These are phyloP conservation scores for Phytopythium litorale DNA, from an alignment of 352 stramenopile species.

Conservation along the genomic window DNA sequence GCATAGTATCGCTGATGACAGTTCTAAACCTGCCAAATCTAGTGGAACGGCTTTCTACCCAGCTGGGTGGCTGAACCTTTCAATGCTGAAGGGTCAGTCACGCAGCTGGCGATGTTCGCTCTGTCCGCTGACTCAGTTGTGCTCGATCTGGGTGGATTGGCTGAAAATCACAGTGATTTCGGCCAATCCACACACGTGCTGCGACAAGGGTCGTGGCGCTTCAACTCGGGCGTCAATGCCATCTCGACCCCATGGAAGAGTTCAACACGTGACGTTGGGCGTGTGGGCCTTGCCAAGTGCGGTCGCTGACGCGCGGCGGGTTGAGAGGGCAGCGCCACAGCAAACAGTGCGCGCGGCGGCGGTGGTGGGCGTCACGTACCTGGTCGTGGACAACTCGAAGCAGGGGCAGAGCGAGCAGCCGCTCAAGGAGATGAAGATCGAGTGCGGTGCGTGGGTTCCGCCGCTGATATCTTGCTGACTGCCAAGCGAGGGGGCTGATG, in stretches of 20 bases:
- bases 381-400: conserved; percentile 37
- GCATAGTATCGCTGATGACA: too few relatives aligned
- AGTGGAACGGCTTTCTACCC: too few relatives aligned
- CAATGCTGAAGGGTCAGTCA: too few relatives aligned
- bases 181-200: too few relatives aligned
- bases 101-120: too few relatives aligned
- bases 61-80: too few relatives aligned
- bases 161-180: too few relatives aligned
- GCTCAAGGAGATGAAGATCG: conserved; percentile 62
- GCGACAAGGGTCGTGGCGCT: too few relatives aligned
- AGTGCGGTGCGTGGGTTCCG: conserved; percentile 32
- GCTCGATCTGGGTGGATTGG: too few relatives aligned
- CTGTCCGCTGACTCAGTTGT: too few relatives aligned
- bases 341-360: conserved; percentile 24
- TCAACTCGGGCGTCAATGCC: not conserved
- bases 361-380: conserved; percentile 42
- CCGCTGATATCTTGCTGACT: too few relatives aligned
- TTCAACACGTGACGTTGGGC: not conserved
- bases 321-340: conserved; percentile 9
- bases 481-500: not conserved
- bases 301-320: conserved; percentile 7
- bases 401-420: conserved; percentile 48
- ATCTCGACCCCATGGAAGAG: conserved; percentile 18
- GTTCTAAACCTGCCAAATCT: too few relatives aligned
- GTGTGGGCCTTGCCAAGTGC: not conserved